Conservation (phyloP, 164 flowering plant genomes). For the Umbilicus rupestris region DNA sequence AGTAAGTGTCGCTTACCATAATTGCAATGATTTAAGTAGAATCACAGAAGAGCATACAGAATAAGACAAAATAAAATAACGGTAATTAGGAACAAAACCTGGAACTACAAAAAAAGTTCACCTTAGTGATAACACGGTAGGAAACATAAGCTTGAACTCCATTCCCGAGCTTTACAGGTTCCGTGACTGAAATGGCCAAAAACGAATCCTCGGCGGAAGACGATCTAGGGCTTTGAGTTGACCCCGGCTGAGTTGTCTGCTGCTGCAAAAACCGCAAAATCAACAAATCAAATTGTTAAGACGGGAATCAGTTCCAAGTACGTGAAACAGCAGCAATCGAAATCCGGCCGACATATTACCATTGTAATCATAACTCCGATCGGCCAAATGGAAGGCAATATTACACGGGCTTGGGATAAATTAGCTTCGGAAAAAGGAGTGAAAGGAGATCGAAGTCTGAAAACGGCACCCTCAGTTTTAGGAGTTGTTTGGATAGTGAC, state of each 20-base stretch:
- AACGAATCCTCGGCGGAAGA: constrained; percentile 57
- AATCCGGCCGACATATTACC: too few relatives aligned
- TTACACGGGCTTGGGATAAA: too few relatives aligned
- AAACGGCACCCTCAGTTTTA: too few relatives aligned
- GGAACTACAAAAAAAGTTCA: constrained; percentile 11
- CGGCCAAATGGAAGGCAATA: too few relatives aligned
- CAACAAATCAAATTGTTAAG: not conserved
- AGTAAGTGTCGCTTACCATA: too few relatives aligned
- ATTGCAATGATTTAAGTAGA: too few relatives aligned
- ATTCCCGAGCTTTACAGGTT: constrained; percentile 95
- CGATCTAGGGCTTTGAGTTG: constrained; percentile 82
- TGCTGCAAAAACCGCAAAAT: constrained; percentile 3
- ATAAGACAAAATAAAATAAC: not conserved
- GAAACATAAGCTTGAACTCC: constrained; percentile 98
- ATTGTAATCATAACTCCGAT: too few relatives aligned
- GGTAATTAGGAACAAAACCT: not conserved
- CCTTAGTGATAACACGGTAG: constrained; percentile 93
- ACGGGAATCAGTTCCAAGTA: not conserved
- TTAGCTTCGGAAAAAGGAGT: too few relatives aligned
- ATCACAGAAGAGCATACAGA: not conserved
- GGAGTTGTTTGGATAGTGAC: too few relatives aligned
- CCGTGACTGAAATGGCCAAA: constrained; percentile 73
- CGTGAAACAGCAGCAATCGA: not conserved
- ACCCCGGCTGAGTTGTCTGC: constrained; percentile 17
- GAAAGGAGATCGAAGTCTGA: too few relatives aligned